Conservation (phyloP, 371 early-diverging fungal genomes). For the Choanephora cucurbitarum region DNA sequence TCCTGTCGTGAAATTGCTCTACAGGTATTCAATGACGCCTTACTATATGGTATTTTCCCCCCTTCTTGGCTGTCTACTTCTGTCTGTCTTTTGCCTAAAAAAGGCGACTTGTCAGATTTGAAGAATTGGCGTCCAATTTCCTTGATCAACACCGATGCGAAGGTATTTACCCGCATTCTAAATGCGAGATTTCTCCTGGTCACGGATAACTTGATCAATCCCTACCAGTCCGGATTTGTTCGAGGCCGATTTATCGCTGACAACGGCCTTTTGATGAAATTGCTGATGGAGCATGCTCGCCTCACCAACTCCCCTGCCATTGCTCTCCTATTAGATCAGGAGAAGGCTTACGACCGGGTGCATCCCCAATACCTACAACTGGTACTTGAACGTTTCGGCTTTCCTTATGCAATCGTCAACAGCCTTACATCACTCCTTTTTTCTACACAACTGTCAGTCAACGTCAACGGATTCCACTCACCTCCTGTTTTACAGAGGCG, state of each 20-base stretch:
- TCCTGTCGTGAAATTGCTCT: background rate
- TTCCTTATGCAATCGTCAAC: conserved; percentile 5
- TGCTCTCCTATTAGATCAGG: conserved; percentile 20
- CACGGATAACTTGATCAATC: background rate
- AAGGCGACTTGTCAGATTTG: conserved; percentile 17
- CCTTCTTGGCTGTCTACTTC: conserved; percentile 26
- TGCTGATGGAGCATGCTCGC: conserved; percentile 12
- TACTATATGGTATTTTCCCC: conserved; percentile 15
- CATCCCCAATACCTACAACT: conserved; percentile 11
- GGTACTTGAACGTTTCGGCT: conserved; percentile 10
- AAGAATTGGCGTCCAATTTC: conserved; percentile 33
- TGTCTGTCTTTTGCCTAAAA: conserved; percentile 29
- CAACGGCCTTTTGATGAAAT: background rate
- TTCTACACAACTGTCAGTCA: background rate
- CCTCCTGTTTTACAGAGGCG: conserved; percentile 4
- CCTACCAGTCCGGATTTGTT: conserved; percentile 13
- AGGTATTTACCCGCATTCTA: conserved; percentile 25
- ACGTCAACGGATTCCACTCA: conserved; percentile 24
- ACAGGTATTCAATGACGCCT: conserved; percentile 23
- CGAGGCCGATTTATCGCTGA: conserved; percentile 10
- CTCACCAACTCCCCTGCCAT: background rate
- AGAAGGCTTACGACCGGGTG: conserved; percentile 24
- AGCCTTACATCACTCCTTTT: conserved; percentile 9
- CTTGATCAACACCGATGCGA: conserved; percentile 26
- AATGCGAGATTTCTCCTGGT: background rate